Conservation (phyloP, 306 rosid species). For the Erythrophleum fordii region DNA sequence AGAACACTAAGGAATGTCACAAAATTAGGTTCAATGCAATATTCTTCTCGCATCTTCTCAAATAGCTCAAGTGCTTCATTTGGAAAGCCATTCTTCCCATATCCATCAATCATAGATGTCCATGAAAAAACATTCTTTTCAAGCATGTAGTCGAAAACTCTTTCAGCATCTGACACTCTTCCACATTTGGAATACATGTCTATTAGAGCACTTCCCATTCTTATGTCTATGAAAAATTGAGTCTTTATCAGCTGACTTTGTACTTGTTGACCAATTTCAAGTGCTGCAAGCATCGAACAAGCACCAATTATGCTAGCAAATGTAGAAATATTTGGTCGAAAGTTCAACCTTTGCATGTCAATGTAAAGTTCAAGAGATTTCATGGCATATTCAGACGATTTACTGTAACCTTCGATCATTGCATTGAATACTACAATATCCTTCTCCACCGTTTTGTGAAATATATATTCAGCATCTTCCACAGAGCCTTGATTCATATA, state of each 20-base stretch:
- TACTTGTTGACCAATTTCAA: slow-evolving; percentile 75
- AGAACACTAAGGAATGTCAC: slow-evolving; percentile 85
- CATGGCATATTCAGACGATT: slow-evolving; percentile 57
- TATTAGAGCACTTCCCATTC: slow-evolving; percentile 81
- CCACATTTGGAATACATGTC: slow-evolving; percentile 93
- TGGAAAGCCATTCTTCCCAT: slow-evolving; percentile 83
- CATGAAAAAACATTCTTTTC: slow-evolving; percentile 82
- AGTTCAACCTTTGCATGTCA: slow-evolving; percentile 69
- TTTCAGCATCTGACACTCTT: slow-evolving; percentile 63
- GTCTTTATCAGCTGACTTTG: slow-evolving; percentile 81
- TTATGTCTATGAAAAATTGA: slow-evolving; percentile 53
- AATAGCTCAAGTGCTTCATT: slow-evolving; percentile 76
- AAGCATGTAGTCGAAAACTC: slow-evolving; percentile 71
- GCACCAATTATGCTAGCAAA: slow-evolving; percentile 91
- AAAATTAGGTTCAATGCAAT: slow-evolving; percentile 58
- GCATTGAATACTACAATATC: slow-evolving; percentile 89
- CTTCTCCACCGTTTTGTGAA: slow-evolving; percentile 60
- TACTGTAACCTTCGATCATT: slow-evolving; percentile 95
- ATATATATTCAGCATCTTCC: slow-evolving; percentile 73
- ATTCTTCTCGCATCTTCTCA: slow-evolving; percentile 51
- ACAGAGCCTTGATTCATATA: slow-evolving; percentile 76
- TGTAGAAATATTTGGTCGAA: slow-evolving; percentile 80
- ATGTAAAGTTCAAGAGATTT: slow-evolving; percentile 75
- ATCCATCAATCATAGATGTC: slow-evolving; percentile 97
- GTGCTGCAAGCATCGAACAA: slow-evolving; percentile 71